Evolutionary conservation across 441 rosid species (phyloP), one percentile per base, ranked within the genome.

Genomic region (Gossypium gossypioides): DNA sequence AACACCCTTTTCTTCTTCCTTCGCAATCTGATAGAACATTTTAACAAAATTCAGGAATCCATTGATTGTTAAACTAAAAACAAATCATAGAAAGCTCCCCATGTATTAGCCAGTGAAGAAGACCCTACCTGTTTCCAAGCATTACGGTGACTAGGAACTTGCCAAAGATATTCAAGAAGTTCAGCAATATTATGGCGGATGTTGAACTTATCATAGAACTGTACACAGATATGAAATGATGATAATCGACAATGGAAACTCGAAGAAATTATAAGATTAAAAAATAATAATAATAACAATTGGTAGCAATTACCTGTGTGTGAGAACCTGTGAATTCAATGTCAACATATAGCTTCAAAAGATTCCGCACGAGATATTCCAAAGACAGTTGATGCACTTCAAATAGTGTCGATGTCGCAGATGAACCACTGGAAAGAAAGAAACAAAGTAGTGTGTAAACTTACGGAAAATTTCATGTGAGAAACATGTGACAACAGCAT

Each of bases 1-100:
- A 75, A 93, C 96, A 57, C 99, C 99, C 93, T 93, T 96, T 73
- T 96, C 99, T 83, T 96, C 98, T 84, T 93, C 97, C 82, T 86
- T 96, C 6, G 97, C 99, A 80, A 96, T 96, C 98, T 96, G 96
- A 62, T 44, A 48, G 18, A 18, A 44, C 19, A 60, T 15, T 27
- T 46, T 16, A 44, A 60, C 12, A 10, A 25, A 24, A 58, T 44
- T 72, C 19, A 6, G 25, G 32, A 37, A 40, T 16, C 2, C 10
- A 9, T 69, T 10, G 67, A 54, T 60, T 27, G 72, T 63, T 73
- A 19, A 32, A 66, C 13, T 7, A 48, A 18, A 40, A 72, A 15
- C 19, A 29, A 4, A 55, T 19, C 24, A 72, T 7, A 61, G 76
- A 18, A 3, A 19, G 5, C 56, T 8, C 12, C 10, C 66, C 44